Base-by-base conservation (phyloP, 2,329 filamentous ascomycete genomes). In the Epichloe gansuensis region DNA sequence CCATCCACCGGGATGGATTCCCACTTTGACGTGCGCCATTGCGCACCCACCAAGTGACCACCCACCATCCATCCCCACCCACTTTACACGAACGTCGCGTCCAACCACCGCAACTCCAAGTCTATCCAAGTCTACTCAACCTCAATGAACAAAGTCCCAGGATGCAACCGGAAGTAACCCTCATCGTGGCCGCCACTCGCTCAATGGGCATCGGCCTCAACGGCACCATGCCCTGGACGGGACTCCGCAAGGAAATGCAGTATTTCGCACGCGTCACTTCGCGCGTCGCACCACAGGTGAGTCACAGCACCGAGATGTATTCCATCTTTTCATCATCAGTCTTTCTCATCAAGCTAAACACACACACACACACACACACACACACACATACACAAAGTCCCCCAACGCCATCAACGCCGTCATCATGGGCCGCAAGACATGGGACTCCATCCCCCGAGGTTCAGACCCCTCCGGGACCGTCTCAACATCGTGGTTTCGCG, bases 351-450 rank as follows among this genome's bases (percentile, higher is more conserved):
- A 3, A 45, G 4, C 28, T 31, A 25, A 25, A 45, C 8, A n/a
- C 15, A 12, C 25, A 28, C 38, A n/a, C 41, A 6, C 23, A 15
- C 45, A 11, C 23, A 28, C 21, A 6, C 28, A 7, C 15, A 13
- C 28, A 42, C 11, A 39, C 6, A 42, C n/a, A n/a, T n/a, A n/a
- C n/a, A n/a, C n/a, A 8, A 48, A 70, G 68, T 55, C 62, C 4
- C 54, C 68, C 7, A 57, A 64, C 0, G 60, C 71, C 43, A 54
- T 72, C 58, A 91, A 91, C 67, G 86, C 88, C 17, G 88, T 97
- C 50, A 85, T 98, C 60, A 98, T 98, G 93, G 93, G 93, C 55
- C 86, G 93, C 63, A 96, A 94, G 70, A 98, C 93, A 0, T 98
- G 91, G 85, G 89, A 95, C 50, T 89, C 83, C 58, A 91, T 98